A percentile compares a stretch with the other conserved stretches of the same genome.
Conservation (phyloP, 1,139 yeast genomes). For the Yamadazyma mexicana region DNA sequence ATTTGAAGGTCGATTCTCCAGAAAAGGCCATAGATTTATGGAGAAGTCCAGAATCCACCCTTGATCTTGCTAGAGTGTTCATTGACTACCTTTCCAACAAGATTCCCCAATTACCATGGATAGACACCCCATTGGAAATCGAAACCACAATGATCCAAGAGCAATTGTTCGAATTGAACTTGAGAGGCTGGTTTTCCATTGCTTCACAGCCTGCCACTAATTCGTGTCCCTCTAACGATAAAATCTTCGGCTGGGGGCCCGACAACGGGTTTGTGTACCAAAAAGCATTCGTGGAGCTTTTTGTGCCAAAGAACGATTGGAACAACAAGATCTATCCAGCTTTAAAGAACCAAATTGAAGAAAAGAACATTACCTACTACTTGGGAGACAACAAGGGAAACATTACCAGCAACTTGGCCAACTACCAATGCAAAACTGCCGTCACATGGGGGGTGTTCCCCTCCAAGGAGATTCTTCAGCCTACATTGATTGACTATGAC, state of each 20-base stretch:
- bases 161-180: conserved; percentile 76
- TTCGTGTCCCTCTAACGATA: conserved; percentile 73
- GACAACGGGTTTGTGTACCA: conserved; percentile 85
- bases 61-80: conserved; percentile 70
- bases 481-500: conserved; percentile 84
- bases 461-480: conserved; percentile 79
- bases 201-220: conserved; percentile 96
- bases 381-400: conserved; percentile 60
- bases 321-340: conserved; percentile 49
- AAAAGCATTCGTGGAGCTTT: conserved; percentile 84
- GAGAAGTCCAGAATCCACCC: conserved; percentile 73
- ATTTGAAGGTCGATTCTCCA: conserved; percentile 69
- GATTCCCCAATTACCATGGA: conserved; percentile 86
- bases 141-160: conserved; percentile 94
- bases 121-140: conserved; percentile 77
- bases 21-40: conserved; percentile 70
- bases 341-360: conserved; percentile 44
- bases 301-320: conserved; percentile 85
- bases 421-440: conserved; percentile 53
- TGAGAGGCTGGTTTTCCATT: conserved; percentile 76
- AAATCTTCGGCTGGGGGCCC: conserved; percentile 98
- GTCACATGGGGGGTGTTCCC: conserved; percentile 98
- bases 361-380: conserved; percentile 62
- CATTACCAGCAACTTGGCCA: conserved; percentile 61
- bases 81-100: conserved; percentile 73